phyloP scores from a whole-genome alignment of 495 filamentous ascomycete species.

The Entonaema liquescens region DNA sequence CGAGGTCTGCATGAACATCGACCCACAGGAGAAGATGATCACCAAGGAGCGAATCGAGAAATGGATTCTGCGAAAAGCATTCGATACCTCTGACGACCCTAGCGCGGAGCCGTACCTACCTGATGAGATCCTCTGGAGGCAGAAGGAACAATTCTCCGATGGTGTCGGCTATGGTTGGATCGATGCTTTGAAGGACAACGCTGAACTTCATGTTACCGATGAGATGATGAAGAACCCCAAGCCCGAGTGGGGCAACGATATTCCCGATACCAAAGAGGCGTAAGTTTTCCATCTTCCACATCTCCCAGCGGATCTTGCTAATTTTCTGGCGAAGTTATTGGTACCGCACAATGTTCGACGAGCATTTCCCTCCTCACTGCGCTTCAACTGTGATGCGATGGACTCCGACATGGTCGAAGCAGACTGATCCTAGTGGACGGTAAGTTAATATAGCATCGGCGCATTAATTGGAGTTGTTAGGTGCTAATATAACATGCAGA shows the following conservation, averaged over 20 bases:
- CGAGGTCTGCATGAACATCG: slow-evolving; percentile 88
- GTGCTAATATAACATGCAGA: slow-evolving; percentile 27
- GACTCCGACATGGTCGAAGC: slow-evolving; percentile 97
- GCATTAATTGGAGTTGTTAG: not conserved
- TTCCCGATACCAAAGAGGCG: slow-evolving; percentile 96
- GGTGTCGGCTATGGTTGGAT: slow-evolving; percentile 99
- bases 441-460: slow-evolving; percentile 53
- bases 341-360: slow-evolving; percentile 98
- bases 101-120: slow-evolving; percentile 83
- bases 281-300: slow-evolving; percentile 54
- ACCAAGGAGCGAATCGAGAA: slow-evolving; percentile 91
- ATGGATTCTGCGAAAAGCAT: slow-evolving; percentile 95
- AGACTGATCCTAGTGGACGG: slow-evolving; percentile 93
- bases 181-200: slow-evolving; percentile 93
- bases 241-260: slow-evolving; percentile 88
- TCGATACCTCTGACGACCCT: slow-evolving; percentile 89
- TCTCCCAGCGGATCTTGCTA: slow-evolving; percentile 24
- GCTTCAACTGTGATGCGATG: slow-evolving; percentile 94
- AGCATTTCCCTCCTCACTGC: slow-evolving; percentile 93
- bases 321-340: slow-evolving; percentile 69
- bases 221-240: slow-evolving; percentile 98
- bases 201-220: slow-evolving; percentile 86
- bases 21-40: slow-evolving; percentile 95
- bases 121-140: slow-evolving; percentile 93
- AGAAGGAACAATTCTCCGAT: slow-evolving; percentile 99